These are phyloP conservation scores for Mycena leptocephala DNA, from an alignment of 768 basidiomycete species.

Conservation along the genomic window DNA sequence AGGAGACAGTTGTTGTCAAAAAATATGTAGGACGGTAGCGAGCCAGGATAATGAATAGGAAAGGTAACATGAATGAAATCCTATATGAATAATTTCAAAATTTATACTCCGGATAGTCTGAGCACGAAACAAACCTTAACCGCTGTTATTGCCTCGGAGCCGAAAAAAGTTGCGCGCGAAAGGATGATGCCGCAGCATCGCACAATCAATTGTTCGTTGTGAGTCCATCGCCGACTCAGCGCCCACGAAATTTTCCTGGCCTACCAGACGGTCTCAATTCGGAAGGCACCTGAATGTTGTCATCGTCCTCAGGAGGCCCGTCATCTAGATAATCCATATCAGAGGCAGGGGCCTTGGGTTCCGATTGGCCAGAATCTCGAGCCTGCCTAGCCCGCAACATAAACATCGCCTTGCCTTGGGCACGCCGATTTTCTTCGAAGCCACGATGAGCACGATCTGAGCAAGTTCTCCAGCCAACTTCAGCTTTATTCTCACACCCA, in stretches of 20 bases:
- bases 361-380: not conserved
- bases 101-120: too few relatives aligned
- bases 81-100: not conserved
- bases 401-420: slow-evolving; percentile 16
- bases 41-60: slow-evolving; percentile 9
- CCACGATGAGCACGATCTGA: not conserved
- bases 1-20: slow-evolving; percentile 2
- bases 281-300: not conserved
- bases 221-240: slow-evolving; percentile 14
- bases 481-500: not conserved
- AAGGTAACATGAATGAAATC: slow-evolving; percentile 16
- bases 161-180: slow-evolving; percentile 12
- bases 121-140: slow-evolving; percentile 10
- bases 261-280: too few relatives aligned
- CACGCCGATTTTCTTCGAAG: not conserved
- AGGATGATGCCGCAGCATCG: slow-evolving; percentile 8
- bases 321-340: slow-evolving; percentile 16
- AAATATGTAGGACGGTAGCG: slow-evolving; percentile 3
- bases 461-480: slow-evolving; percentile 6
- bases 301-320: not conserved
- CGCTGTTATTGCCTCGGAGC: not conserved
- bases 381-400: not conserved
- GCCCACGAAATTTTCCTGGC: not conserved
- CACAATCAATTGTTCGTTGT: slow-evolving; percentile 18
- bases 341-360: not conserved